Conservation (phyloP, 192 early-diverging fungal genomes). For the Coemansia guatemalensis region DNA sequence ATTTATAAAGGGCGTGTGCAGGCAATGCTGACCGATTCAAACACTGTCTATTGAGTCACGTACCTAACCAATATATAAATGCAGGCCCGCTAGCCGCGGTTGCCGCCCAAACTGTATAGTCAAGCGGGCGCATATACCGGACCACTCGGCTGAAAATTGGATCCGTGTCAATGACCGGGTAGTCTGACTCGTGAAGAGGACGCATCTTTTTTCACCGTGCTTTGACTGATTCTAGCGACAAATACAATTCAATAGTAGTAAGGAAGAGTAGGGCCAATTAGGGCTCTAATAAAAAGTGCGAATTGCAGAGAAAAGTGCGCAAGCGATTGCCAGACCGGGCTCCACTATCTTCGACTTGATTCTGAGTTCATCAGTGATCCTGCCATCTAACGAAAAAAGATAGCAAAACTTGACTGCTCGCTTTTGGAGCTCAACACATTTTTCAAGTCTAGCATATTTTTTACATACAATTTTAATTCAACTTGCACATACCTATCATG, state of each 20-base stretch:
- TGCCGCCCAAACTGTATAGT: conserved; percentile 67
- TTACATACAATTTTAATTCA: too few species aligned
- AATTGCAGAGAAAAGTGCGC: not conserved
- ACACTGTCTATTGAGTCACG: conserved; percentile 11
- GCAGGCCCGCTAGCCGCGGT: conserved; percentile 71
- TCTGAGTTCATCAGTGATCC: too few species aligned
- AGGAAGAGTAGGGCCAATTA: too few species aligned
- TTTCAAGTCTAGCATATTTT: too few species aligned
- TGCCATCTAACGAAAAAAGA: too few species aligned
- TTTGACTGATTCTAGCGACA: not conserved
- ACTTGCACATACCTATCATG: too few species aligned
- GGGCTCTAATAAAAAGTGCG: too few species aligned
- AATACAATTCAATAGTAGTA: not conserved
- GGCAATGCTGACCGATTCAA: not conserved
- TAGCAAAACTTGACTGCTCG: too few species aligned
- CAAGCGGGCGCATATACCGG: conserved; percentile 83
- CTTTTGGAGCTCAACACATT: too few species aligned
- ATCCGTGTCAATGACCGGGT: conserved; percentile 85
- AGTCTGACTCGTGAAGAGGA: conserved; percentile 58
- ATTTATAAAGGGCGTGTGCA: too few species aligned
- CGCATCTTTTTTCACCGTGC: conserved; percentile 10
- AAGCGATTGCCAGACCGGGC: too few species aligned
- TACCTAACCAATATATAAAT: conserved; percentile 74
- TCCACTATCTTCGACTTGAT: too few species aligned
- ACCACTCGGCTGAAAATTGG: conserved; percentile 89